phyloP scores from a whole-genome alignment of 768 basidiomycete genomes.

The Tricholoma furcatifolium region DNA sequence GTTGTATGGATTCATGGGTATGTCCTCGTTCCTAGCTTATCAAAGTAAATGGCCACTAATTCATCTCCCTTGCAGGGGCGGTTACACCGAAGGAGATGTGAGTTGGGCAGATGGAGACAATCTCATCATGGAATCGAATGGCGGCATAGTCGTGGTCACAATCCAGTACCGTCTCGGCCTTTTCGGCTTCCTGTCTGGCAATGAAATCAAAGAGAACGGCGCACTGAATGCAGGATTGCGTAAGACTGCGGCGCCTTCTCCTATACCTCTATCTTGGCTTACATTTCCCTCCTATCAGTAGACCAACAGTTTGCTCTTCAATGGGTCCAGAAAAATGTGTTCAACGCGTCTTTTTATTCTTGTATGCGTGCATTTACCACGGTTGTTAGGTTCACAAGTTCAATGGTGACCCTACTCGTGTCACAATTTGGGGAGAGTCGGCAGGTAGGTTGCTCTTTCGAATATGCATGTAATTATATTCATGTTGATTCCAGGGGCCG shows the following conservation, averaged over 20 bases:
- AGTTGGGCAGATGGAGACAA: conserved; percentile 11
- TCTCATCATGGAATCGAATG: conserved; percentile 16
- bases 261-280: neutral
- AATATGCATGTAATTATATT: too few species aligned
- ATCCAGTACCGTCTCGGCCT: conserved; percentile 26
- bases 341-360: neutral
- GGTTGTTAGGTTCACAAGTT: neutral
- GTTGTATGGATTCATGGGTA: conserved; percentile 26
- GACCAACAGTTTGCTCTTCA: conserved; percentile 24
- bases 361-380: neutral
- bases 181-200: conserved; percentile 33
- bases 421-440: conserved; percentile 29
- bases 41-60: neutral
- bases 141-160: conserved; percentile 20
- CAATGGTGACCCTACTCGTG: conserved; percentile 21
- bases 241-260: conserved; percentile 16
- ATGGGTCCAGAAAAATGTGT: conserved; percentile 24
- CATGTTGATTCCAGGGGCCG: conserved; percentile 42
- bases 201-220: conserved; percentile 28
- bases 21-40: conserved; percentile 1
- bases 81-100: conserved; percentile 6
- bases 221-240: conserved; percentile 32
- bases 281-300: conserved; percentile 10
- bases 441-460: too few species aligned
- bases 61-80: conserved; percentile 4